A percentile compares a stretch with the other conserved stretches of the same genome.
phyloP scores from a whole-genome alignment of 2,329 filamentous ascomycete species.

The Trichoderma oligosporum region DNA sequence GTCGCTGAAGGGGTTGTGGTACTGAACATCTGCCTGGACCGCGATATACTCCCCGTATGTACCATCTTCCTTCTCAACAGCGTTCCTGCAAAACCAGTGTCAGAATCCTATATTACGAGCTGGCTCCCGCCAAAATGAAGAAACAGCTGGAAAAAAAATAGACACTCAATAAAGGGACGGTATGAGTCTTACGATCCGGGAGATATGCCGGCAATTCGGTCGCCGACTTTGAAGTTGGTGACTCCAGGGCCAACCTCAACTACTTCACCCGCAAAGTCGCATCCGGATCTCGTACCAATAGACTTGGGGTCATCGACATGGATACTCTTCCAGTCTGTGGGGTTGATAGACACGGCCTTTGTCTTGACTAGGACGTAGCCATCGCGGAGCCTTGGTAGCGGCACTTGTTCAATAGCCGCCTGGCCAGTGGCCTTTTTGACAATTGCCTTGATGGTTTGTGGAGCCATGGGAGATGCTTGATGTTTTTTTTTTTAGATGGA shows the following conservation, averaged over 20 bases:
- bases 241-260: slow-evolving; percentile 43
- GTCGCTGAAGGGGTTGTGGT: slow-evolving; percentile 45
- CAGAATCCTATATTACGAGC: not conserved
- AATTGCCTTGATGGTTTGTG: not conserved
- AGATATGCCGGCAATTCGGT: slow-evolving; percentile 42
- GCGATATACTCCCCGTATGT: slow-evolving; percentile 40
- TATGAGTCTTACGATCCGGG: slow-evolving; percentile 31
- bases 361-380: slow-evolving; percentile 33
- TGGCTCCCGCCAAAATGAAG: not conserved
- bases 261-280: slow-evolving; percentile 47
- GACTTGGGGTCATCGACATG: slow-evolving; percentile 10
- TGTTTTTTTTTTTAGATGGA: no score
- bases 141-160: no score
- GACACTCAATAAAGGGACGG: not conserved
- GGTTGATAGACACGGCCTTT: slow-evolving; percentile 35
- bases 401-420: not conserved
- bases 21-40: slow-evolving; percentile 39
- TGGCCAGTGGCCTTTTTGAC: not conserved
- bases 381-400: slow-evolving; percentile 11
- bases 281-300: slow-evolving; percentile 34
- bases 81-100: not conserved
- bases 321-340: slow-evolving; percentile 35
- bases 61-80: slow-evolving; percentile 38
- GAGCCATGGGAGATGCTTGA: no score
- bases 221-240: slow-evolving; percentile 43